Evolutionary conservation across 768 basidiomycete genomes (phyloP).

Genomic region (Leucosporidium yakuticum): DNA sequence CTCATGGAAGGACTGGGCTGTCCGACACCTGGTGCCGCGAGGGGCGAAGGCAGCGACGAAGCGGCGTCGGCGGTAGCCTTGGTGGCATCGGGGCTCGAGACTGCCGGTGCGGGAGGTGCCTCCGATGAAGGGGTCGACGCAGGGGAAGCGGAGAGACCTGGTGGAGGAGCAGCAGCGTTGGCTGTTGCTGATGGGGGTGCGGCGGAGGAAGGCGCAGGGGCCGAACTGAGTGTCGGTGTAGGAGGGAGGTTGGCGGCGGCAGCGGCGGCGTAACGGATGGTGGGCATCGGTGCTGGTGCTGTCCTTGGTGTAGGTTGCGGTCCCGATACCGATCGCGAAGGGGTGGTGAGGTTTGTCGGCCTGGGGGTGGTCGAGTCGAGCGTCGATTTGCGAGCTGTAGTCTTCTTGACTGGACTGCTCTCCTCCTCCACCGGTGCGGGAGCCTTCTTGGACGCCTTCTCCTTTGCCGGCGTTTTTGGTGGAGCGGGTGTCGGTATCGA

Average conservation of each 20-base stretch:
- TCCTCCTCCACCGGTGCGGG: constrained; percentile 1
- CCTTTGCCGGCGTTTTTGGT: constrained; percentile 30
- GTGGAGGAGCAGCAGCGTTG: constrained; percentile 39
- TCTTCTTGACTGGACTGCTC: constrained; percentile 1
- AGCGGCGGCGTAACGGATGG: constrained; percentile 85
- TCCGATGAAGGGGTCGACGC: constrained; percentile 2
- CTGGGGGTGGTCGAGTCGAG: constrained; percentile 17
- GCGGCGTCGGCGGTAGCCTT: constrained; percentile 8
- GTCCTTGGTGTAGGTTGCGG: constrained; percentile 22
- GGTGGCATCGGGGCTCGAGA: background rate
- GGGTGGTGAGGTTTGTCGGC: constrained; percentile 14
- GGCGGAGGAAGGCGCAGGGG: constrained; percentile 4
- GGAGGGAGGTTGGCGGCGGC: constrained; percentile 55
- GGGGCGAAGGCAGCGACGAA: constrained; percentile 18
- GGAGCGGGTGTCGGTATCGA: constrained; percentile 38
- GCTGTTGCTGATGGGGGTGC: background rate
- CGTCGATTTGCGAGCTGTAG: constrained; percentile 23
- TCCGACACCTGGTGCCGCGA: constrained; percentile 4
- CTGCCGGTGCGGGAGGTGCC: background rate
- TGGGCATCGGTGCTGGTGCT: constrained; percentile 51
- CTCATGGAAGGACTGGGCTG: constrained; percentile 14
- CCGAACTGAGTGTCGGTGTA: constrained; percentile 21
- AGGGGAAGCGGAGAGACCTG: constrained; percentile 44
- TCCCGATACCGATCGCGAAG: constrained; percentile 19
- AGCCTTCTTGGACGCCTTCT: background rate